phyloP scores from a whole-genome alignment of 1,284 basidiomycete genomes.

The Ganoderma sinense region DNA sequence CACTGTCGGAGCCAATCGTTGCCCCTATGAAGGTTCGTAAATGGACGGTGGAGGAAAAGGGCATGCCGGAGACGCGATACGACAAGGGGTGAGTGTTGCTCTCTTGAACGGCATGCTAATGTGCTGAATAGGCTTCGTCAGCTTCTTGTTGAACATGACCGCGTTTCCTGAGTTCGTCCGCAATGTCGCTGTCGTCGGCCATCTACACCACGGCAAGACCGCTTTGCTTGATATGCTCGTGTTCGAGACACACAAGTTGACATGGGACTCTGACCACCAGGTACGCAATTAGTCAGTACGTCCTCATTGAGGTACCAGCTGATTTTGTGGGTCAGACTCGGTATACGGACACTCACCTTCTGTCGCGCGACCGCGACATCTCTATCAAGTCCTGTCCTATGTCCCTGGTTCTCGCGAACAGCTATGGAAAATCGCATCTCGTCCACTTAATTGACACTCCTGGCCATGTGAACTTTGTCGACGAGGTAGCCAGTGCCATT shows the following conservation, averaged over 20 bases:
- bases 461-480: slow-evolving; percentile 97
- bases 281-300: slow-evolving; percentile 54
- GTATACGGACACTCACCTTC: slow-evolving; percentile 95
- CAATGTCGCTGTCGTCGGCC: slow-evolving; percentile 94
- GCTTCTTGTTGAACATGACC: slow-evolving; percentile 93
- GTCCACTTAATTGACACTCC: slow-evolving; percentile 97
- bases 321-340: slow-evolving; percentile 61
- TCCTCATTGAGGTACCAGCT: background rate
- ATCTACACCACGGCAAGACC: slow-evolving; percentile 98
- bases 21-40: slow-evolving; percentile 94
- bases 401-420: slow-evolving; percentile 90
- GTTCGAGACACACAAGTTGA: slow-evolving; percentile 94
- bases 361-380: slow-evolving; percentile 89
- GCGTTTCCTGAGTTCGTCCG: slow-evolving; percentile 94
- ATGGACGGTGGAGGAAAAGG: slow-evolving; percentile 93
- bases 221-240: slow-evolving; percentile 96
- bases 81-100: slow-evolving; percentile 82
- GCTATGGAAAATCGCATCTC: slow-evolving; percentile 91
- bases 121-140: slow-evolving; percentile 41
- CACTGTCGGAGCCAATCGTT: slow-evolving; percentile 93
- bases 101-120: slow-evolving; percentile 12
- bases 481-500: slow-evolving; percentile 92
- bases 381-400: slow-evolving; percentile 98
- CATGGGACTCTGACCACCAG: slow-evolving; percentile 90
- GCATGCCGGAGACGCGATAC: slow-evolving; percentile 91